A percentile compares a stretch with the other conserved stretches of the same genome.
Conservation (phyloP, 2,329 filamentous ascomycete species). For the Phyllosticta paracitricarpa region DNA sequence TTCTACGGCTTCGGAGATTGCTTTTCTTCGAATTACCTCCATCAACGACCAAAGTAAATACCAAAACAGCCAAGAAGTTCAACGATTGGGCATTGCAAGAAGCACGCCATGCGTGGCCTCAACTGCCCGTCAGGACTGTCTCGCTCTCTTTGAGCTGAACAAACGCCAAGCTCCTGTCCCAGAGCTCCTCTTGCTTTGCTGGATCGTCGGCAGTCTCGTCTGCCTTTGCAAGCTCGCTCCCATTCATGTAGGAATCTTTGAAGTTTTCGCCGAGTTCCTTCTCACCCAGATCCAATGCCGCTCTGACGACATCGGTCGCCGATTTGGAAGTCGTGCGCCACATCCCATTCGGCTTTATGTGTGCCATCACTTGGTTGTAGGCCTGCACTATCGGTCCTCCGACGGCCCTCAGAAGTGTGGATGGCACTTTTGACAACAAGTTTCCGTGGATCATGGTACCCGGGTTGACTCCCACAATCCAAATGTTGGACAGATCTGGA, state of each 20-base stretch:
- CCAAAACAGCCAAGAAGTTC: no score
- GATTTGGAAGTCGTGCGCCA: background rate
- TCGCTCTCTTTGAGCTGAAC: background rate
- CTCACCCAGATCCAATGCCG: background rate
- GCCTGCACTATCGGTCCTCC: background rate
- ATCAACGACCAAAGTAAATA: no score
- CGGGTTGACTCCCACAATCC: background rate
- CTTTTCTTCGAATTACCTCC: no score
- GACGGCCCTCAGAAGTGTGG: background rate
- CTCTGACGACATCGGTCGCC: conserved; percentile 1
- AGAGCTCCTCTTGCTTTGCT: background rate
- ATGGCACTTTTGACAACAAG: background rate
- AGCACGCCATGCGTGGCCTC: background rate
- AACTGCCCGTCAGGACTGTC: background rate
- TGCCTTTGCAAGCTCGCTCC: background rate
- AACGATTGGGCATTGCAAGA: background rate
- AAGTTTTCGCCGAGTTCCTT: background rate
- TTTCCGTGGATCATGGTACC: background rate
- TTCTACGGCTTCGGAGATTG: no score
- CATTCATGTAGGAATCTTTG: conserved; percentile 4
- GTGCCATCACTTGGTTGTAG: background rate
- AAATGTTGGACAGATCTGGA: background rate
- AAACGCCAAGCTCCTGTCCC: background rate
- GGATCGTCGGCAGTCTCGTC: background rate
- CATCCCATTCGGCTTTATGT: background rate